Evolutionary conservation across 192 early-diverging fungal species (phyloP).

Genomic region (Lobosporangium transversale): DNA sequence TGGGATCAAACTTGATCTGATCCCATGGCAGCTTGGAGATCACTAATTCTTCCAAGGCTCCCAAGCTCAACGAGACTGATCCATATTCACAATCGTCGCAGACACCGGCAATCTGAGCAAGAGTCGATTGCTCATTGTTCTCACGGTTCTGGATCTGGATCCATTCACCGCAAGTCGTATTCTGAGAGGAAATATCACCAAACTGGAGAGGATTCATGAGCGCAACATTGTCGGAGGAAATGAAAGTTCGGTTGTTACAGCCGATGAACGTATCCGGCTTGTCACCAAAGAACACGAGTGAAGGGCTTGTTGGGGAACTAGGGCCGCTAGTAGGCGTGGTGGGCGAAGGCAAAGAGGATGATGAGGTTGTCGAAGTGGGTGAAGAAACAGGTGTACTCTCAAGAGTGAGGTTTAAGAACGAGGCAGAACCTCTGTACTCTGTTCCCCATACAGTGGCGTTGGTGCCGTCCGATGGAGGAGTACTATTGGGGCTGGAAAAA

Average conservation of each 20-base stretch:
- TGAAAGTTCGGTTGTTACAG: slow-evolving; percentile 41
- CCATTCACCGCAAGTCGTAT: slow-evolving; percentile 47
- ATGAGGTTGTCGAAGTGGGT: slow-evolving; percentile 7
- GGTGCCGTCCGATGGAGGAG: slow-evolving; percentile 36
- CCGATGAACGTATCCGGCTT: slow-evolving; percentile 18
- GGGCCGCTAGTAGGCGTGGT: background rate
- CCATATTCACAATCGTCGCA: slow-evolving; percentile 47
- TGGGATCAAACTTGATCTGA: slow-evolving; percentile 22
- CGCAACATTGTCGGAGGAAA: slow-evolving; percentile 19
- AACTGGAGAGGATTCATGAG: slow-evolving; percentile 52
- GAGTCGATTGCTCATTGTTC: slow-evolving; percentile 18
- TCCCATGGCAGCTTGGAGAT: slow-evolving; percentile 11
- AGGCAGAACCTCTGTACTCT: slow-evolving; percentile 33
- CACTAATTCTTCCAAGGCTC: slow-evolving; percentile 3
- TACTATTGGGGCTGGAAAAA: slow-evolving; percentile 33
- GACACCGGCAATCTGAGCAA: slow-evolving; percentile 41
- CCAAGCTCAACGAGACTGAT: slow-evolving; percentile 12
- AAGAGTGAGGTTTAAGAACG: slow-evolving; percentile 22
- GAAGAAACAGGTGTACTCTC: slow-evolving; percentile 7
- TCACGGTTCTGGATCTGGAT: slow-evolving; percentile 39
- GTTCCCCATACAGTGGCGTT: slow-evolving; percentile 43
- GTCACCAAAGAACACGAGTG: slow-evolving; percentile 38
- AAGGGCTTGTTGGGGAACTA: background rate
- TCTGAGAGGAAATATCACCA: slow-evolving; percentile 10
- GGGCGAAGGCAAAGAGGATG: background rate